Percentiles rank a stretch among this genome's conserved stretches.
These are phyloP conservation scores for Nannochloris sp. DNA, from an alignment of 139 green algal species.

Conservation along the genomic window DNA sequence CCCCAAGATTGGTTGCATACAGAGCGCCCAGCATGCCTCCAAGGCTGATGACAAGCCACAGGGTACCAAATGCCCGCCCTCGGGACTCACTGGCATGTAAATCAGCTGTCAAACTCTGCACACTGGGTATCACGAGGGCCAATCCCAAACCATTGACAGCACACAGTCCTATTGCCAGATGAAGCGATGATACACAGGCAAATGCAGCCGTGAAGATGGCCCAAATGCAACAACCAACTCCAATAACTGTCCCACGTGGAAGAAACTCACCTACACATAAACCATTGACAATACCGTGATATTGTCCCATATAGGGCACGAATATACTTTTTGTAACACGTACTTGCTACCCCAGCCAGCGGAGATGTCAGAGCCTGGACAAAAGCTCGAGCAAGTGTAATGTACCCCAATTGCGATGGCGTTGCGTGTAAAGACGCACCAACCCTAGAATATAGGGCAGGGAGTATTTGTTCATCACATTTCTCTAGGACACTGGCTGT, in stretches of 20 bases:
- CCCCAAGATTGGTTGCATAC: constrained; percentile 62
- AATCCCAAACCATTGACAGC: constrained; percentile 64
- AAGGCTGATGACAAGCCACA: constrained; percentile 43
- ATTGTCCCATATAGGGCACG: not conserved
- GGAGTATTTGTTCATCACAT: constrained; percentile 62
- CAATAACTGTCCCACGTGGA: constrained; percentile 45
- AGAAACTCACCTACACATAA: constrained; percentile 12
- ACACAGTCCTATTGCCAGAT: constrained; percentile 43
- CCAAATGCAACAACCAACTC: constrained; percentile 60
- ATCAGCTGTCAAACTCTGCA: constrained; percentile 55
- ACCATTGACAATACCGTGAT: constrained; percentile 6
- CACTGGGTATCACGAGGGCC: constrained; percentile 58
- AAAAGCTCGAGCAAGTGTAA: constrained; percentile 57
- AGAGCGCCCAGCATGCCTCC: constrained; percentile 43
- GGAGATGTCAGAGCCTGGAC: constrained; percentile 51
- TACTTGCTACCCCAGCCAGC: constrained; percentile 31
- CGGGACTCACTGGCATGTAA: constrained; percentile 30
- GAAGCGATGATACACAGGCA: constrained; percentile 5
- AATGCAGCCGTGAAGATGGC: constrained; percentile 55
- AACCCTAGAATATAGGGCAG: constrained; percentile 66
- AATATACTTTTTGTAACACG: not conserved
- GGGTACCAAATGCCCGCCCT: constrained; percentile 53
- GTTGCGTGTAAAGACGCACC: constrained; percentile 47
- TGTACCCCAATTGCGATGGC: constrained; percentile 52
- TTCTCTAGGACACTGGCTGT: constrained; percentile 56